Evolutionary conservation across 2,329 filamentous ascomycete genomes (phyloP), one percentile per base, ranked within the genome.

Genomic region (Amphichorda felina): DNA sequence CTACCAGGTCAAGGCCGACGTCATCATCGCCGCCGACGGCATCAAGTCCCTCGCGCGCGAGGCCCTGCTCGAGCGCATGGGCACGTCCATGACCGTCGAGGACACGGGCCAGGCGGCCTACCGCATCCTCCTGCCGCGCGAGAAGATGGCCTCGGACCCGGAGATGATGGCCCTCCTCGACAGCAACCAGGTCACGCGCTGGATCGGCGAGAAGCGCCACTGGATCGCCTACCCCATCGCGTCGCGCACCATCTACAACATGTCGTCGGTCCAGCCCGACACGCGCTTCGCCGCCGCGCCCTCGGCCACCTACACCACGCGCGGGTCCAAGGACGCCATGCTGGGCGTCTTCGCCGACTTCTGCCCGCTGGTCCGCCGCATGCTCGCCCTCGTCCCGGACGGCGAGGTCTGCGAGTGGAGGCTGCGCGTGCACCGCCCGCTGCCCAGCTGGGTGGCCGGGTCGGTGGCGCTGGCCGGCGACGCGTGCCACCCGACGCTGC

Each of bases 81-180:
- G 67, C 30, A 60, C 66, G 40, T 54, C 60, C 5, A 8, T 14
- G 13, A 4, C 18, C 9, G 21, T 27, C 11, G 63, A 75, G 40
- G 79, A 84, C 40, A 85, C 82, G 0, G 75, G 79, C 4, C 79
- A 87, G 57, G 82, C 83, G 0, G 80, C 81, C 3, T 88, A 88
- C 60, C 73, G 82, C 10, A 83, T 88, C 55, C 81, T 88, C 72
- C 66, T 88, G 14, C 72, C 69, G 2, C 72, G 82, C 10, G 67
- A 73, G 21, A 65, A 79, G 43, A 82, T 87, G 72, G 57, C 66
- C 39, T 45, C 68, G 16, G 79, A 86, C 48, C 70, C 81, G 0
- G 79, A 84, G 47, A 65, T 87, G 42, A 62, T 79, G 36, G 66
- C 60, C n/a, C 66, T 87, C 8, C 64, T 88, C 16, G 73, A 83